phyloP scores from a whole-genome alignment of 352 stramenopile species.

The Pythium dissotocum region DNA sequence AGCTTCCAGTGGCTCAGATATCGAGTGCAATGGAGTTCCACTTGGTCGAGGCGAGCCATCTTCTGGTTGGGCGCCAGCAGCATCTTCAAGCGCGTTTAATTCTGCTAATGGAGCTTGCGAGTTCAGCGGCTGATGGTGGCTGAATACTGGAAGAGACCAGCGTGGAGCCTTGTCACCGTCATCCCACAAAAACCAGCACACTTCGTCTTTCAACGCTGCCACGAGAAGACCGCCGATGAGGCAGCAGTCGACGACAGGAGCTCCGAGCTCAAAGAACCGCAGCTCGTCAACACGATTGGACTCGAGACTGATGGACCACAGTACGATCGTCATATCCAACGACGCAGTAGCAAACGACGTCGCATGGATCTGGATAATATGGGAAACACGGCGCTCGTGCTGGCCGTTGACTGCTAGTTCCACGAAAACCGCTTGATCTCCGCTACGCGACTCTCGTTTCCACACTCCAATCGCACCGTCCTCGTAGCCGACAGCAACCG shows the following conservation, averaged over 20 bases:
- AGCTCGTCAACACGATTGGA: slow-evolving; percentile 40
- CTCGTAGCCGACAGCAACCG: slow-evolving; percentile 48
- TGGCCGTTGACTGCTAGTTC: slow-evolving; percentile 31
- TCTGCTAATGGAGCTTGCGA: background rate
- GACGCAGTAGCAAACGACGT: slow-evolving; percentile 48
- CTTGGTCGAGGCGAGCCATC: slow-evolving; percentile 11
- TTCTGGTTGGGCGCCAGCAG: slow-evolving; percentile 3
- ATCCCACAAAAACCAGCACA: slow-evolving; percentile 25
- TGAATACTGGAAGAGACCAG: background rate
- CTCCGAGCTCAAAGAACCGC: slow-evolving; percentile 64
- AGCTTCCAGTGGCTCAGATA: slow-evolving; percentile 1
- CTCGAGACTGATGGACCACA: slow-evolving; percentile 41
- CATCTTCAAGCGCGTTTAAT: background rate
- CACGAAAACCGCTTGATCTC: slow-evolving; percentile 18
- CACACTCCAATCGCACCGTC: slow-evolving; percentile 54
- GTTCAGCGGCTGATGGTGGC: background rate
- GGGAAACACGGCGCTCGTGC: slow-evolving; percentile 49
- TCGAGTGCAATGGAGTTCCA: background rate
- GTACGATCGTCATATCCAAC: slow-evolving; percentile 64
- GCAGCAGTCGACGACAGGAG: slow-evolving; percentile 47
- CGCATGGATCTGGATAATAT: slow-evolving; percentile 28
- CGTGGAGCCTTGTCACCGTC: background rate
- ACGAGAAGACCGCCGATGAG: slow-evolving; percentile 26
- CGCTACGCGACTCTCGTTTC: slow-evolving; percentile 21
- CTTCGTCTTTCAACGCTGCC: slow-evolving; percentile 19